Base-by-base conservation (phyloP, 139 green algal genomes). In the Mesotaenium endlicherianum region DNA sequence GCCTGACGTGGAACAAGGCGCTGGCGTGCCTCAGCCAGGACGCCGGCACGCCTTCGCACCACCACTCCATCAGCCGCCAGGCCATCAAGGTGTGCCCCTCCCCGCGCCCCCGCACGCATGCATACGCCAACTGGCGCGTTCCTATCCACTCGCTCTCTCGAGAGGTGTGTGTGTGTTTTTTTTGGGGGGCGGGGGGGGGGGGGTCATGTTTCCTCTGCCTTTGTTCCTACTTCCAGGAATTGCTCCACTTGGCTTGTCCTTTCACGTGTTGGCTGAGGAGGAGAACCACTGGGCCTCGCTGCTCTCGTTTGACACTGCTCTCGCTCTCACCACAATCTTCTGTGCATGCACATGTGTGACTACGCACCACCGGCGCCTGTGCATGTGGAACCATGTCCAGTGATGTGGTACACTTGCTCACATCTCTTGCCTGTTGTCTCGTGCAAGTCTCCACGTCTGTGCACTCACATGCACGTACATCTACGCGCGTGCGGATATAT, bases 1-100 rank as follows among this genome's bases (percentile, higher is more conserved):
- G 71, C 8, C 42, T 55, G 47, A 71, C 75, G 59, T 82, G 75
- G 75, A 70, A 34, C 45, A 72, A 71, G 5, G 53, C 71, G 17
- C 60, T 72, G 8, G 5, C 41, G 5, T 72, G 60, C 60, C 6
- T 72, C 5, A 36, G 11, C 8, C 36, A 40, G 36, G 11, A 64
- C 50, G 20, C 26, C 50, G 50, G 20, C 50, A 20, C 50, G 20
- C 26, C 50, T 26, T 68, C 41, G 31, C 45, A 70, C 45, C 45
- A 17, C 70, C 1, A 31, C 26, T 34, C 11, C 39, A 60, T 50
- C 71, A 59, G 71, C 71, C 42, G 71, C 45, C 38, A 17, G 16
- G 41, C 14, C 39, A 41, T 1, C 3, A 31, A 80, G 71, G 40
- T 80, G 0, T 67, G n/a, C n/a, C n/a, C n/a, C n/a, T n/a, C n/a